Evolutionary conservation across 1,284 basidiomycete species (phyloP), one percentile per base, ranked within the genome.

Genomic region (Moniliophthora roreri): DNA sequence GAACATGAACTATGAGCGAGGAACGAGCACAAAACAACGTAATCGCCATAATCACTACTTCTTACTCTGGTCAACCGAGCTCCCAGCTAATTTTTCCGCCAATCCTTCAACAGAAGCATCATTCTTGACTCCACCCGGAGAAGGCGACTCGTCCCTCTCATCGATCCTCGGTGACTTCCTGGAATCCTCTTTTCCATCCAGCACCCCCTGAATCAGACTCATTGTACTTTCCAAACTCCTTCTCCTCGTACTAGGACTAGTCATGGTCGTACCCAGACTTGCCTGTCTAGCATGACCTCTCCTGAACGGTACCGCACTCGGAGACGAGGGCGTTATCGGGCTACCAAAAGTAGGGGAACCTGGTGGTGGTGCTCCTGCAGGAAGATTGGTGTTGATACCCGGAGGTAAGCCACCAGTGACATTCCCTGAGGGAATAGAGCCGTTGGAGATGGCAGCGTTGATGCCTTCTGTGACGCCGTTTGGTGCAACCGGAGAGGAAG

Each of bases 221-320:
- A 97, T 94, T 50, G 96, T 99, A 67, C 91, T 95, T 78, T 98
- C 96, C 67, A 99, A 75, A 66, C 92, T 95, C 63, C 95, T 80
- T 69, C 95, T 77, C 60, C 97, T 80, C 55, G 89, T 99, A 65
- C 91, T 95, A 9, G 97, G 96, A 66, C 89, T 93, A 44, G 95
- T 97, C 84, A 91, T 91, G 60, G 96, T 99, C 55, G 97, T 99
- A 2, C 97, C 97, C 56, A 99, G 73, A 66, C 93, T 95, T 53
- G 91, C 88, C 60, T 94, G 89, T 18, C 95, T 81, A 0, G 80
- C 82, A 67, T 98, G 95, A 1, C 93, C 90, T 28, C 89, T 82
- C 54, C 82, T 80, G 78, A 87, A 89, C 1, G 79, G 73, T 32
- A 71, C 66, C 38, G 71, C 63, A 41, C 65, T 63, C 1, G 71